Conservation (phyloP, 2,329 filamentous ascomycete genomes). For the Nemania sp. region DNA sequence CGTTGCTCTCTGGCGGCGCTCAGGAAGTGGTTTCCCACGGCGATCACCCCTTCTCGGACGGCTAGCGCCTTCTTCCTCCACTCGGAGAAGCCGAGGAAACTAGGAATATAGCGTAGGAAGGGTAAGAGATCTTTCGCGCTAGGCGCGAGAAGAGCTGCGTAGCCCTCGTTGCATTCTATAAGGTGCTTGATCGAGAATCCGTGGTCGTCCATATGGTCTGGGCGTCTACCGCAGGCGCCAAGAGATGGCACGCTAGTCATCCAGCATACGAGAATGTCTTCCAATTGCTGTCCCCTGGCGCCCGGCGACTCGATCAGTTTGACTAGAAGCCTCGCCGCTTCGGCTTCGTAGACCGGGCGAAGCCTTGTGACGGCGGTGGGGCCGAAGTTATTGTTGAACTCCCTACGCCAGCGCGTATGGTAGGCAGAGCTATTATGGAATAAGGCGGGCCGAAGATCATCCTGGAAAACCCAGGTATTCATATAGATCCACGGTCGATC, state of each 20-base stretch:
- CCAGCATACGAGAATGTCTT: slow-evolving; percentile 11
- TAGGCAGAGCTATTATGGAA: slow-evolving; percentile 9
- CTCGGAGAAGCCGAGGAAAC: slow-evolving; percentile 4
- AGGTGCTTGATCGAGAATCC: background rate
- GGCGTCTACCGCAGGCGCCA: slow-evolving; percentile 6
- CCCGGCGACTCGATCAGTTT: slow-evolving; percentile 3
- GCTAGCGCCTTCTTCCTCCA: slow-evolving; percentile 9
- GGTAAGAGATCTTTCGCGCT: background rate
- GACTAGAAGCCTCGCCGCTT: background rate
- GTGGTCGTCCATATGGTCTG: slow-evolving; percentile 7
- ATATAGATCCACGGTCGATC: slow-evolving; percentile 8
- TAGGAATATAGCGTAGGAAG: background rate
- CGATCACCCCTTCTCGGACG: background rate
- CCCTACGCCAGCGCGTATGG: slow-evolving; percentile 11
- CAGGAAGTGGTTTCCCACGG: background rate
- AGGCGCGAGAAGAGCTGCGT: background rate
- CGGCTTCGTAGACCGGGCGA: slow-evolving; percentile 12
- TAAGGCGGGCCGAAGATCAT: background rate
- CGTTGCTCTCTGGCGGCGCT: slow-evolving; percentile 4
- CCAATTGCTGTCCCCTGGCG: slow-evolving; percentile 1
- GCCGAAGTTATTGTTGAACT: slow-evolving; percentile 17
- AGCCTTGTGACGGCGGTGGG: slow-evolving; percentile 1
- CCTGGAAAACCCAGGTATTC: slow-evolving; percentile 5
- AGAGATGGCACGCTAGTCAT: slow-evolving; percentile 8
- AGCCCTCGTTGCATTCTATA: slow-evolving; percentile 4